A percentile compares a stretch with the other conserved stretches of the same genome.
These are phyloP conservation scores for Panicum hallii DNA, from an alignment of 202 grass and related monocot genomes.

Conservation along the genomic window DNA sequence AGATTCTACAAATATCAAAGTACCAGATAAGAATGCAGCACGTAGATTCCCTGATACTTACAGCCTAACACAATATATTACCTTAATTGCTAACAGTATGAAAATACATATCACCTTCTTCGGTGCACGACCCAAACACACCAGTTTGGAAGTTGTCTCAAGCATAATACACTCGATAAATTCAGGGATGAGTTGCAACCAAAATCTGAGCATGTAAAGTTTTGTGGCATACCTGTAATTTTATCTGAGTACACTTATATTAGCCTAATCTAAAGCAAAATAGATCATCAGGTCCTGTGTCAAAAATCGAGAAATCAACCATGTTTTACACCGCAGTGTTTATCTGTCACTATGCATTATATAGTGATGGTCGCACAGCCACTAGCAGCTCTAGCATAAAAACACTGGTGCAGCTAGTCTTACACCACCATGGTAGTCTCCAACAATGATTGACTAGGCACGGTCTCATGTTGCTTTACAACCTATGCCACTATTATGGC, in stretches of 20 bases:
- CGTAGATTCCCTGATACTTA: not conserved
- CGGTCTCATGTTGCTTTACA: constrained; percentile 4
- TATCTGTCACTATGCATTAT: not conserved
- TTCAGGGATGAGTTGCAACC: not conserved
- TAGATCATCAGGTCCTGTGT: not conserved
- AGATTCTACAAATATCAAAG: not conserved
- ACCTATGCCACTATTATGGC: not conserved
- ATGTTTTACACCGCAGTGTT: constrained; percentile 6
- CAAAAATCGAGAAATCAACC: not conserved
- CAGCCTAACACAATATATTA: constrained; percentile 1
- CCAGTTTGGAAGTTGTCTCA: not conserved
- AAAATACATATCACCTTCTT: not conserved
- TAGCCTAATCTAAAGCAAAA: constrained; percentile 19
- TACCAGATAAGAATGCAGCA: too few species aligned
- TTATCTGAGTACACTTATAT: not conserved
- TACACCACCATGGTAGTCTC: not conserved
- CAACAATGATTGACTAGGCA: not conserved
- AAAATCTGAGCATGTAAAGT: not conserved
- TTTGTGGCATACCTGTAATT: not conserved
- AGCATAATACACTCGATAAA: not conserved
- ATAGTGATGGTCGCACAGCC: not conserved
- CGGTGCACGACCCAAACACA: not conserved
- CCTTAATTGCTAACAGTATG: not conserved
- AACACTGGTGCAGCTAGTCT: not conserved
- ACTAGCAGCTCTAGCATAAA: not conserved